phyloP scores from a whole-genome alignment of 768 basidiomycete species.

The Russula sp. region DNA sequence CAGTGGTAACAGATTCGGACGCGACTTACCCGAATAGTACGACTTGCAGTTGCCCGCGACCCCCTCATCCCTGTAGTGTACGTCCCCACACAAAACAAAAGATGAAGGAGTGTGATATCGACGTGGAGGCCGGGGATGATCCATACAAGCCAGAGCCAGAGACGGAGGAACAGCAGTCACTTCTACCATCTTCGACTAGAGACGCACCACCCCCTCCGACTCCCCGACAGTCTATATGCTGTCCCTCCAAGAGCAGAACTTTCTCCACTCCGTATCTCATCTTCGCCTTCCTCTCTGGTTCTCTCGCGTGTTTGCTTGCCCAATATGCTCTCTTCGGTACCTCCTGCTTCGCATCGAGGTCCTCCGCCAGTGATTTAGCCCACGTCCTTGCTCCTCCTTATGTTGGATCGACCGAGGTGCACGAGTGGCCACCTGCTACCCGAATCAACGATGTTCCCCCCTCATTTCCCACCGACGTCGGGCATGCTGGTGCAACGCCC shows the following conservation, averaged over 20 bases:
- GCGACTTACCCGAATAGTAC: no score
- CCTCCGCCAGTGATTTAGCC: background rate
- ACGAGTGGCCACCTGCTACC: slow-evolving; percentile 64
- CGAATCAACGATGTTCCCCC: slow-evolving; percentile 71
- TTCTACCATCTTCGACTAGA: slow-evolving; percentile 26
- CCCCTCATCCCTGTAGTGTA: background rate
- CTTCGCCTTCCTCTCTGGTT: slow-evolving; percentile 18
- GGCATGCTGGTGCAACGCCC: slow-evolving; percentile 70
- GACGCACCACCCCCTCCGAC: slow-evolving; percentile 31
- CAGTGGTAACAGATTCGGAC: no score
- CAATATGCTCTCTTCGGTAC: slow-evolving; percentile 17
- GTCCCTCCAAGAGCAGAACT: background rate
- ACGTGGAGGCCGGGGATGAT: slow-evolving; percentile 16
- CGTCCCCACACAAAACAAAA: background rate
- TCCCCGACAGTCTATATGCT: slow-evolving; percentile 36
- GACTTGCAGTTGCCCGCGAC: no score
- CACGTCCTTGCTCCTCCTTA: slow-evolving; percentile 50
- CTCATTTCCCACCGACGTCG: slow-evolving; percentile 70
- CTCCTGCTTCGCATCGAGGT: slow-evolving; percentile 1
- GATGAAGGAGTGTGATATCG: slow-evolving; percentile 3
- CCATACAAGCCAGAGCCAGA: slow-evolving; percentile 15
- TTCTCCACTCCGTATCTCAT: slow-evolving; percentile 12
- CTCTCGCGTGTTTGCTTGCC: slow-evolving; percentile 12
- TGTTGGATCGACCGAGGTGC: slow-evolving; percentile 64
- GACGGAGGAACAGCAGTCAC: slow-evolving; percentile 20